A percentile compares a stretch with the other conserved stretches of the same genome.
Conservation (phyloP, 2,329 filamentous ascomycete genomes). For the Trichoderma atrobrunneum region DNA sequence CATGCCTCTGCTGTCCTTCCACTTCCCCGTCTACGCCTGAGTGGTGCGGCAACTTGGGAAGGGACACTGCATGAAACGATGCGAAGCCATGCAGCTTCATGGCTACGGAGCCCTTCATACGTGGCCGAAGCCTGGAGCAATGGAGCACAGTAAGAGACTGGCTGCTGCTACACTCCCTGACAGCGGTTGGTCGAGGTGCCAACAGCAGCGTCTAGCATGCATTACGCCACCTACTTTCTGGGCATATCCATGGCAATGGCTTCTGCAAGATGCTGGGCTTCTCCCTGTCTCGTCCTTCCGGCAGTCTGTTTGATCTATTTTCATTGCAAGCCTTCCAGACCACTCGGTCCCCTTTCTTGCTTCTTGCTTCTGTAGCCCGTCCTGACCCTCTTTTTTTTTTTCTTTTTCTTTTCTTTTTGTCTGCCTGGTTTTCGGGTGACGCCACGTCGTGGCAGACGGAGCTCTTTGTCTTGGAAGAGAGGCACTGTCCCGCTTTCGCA, state of each 20-base stretch:
- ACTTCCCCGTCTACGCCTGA: background rate
- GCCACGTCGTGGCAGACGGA: slow-evolving; percentile 4
- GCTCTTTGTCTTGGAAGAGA: background rate
- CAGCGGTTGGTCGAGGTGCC: slow-evolving; percentile 12
- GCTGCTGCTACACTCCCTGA: background rate
- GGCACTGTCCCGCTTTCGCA: slow-evolving; percentile 10
- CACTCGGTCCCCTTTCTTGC: background rate
- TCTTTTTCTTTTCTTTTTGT: background rate
- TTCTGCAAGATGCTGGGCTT: background rate
- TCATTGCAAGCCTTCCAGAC: background rate
- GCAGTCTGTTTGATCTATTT: background rate
- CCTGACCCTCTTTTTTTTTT: background rate
- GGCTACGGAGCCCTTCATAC: background rate
- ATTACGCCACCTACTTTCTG: background rate
- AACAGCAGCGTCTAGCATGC: slow-evolving; percentile 7
- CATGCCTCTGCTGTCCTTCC: background rate
- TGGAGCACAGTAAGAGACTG: slow-evolving; percentile 1
- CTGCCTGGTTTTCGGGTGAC: background rate
- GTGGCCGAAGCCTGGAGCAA: slow-evolving; percentile 2
- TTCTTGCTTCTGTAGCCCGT: background rate
- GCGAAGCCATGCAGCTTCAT: slow-evolving; percentile 12
- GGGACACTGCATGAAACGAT: slow-evolving; percentile 1
- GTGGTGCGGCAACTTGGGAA: slow-evolving; percentile 4
- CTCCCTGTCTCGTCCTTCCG: background rate
- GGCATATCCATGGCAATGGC: background rate